These are phyloP conservation scores for Pezicula rhizophila DNA, from an alignment of 2,329 filamentous ascomycete species.

Conservation along the genomic window DNA sequence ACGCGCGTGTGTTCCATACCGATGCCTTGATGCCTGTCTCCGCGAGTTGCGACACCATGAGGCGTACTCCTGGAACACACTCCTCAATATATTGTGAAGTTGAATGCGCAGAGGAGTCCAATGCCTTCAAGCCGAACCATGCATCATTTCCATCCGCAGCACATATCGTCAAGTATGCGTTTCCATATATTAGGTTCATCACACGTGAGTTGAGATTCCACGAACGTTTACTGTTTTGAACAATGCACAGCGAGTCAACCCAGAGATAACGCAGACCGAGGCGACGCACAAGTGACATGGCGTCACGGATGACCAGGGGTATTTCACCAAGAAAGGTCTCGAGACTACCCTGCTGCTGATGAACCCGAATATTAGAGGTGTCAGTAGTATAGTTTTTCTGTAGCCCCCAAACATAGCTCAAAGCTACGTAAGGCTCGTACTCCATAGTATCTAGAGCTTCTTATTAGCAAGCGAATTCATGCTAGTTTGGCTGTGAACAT, in stretches of 20 bases:
- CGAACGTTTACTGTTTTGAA: slow-evolving; percentile 6
- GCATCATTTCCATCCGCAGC: slow-evolving; percentile 23
- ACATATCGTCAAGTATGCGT: slow-evolving; percentile 29
- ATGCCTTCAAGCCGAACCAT: slow-evolving; percentile 7
- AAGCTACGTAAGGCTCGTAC: not conserved
- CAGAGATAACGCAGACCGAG: not conserved
- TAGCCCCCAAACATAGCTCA: slow-evolving; percentile 12
- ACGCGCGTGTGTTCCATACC: slow-evolving; percentile 30
- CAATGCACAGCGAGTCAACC: slow-evolving; percentile 1
- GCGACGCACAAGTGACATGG: not conserved
- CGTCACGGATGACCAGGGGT: not conserved
- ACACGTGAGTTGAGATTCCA: slow-evolving; percentile 25
- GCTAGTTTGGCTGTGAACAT: not conserved
- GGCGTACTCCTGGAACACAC: slow-evolving; percentile 15
- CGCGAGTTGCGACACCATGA: slow-evolving; percentile 14
- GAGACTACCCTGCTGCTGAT: not conserved
- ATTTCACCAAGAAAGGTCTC: not conserved
- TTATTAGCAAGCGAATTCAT: not conserved
- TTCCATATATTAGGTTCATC: slow-evolving; percentile 30
- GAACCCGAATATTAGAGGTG: not conserved
- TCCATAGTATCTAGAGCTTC: not conserved
- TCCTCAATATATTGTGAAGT: slow-evolving; percentile 4
- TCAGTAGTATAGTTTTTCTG: not conserved
- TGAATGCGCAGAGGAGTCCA: slow-evolving; percentile 10
- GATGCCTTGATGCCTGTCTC: slow-evolving; percentile 16